Evolutionary conservation across 192 early-diverging fungal species (phyloP), one percentile per base, ranked within the genome.

Genomic region (Phlyctochytrium arcticum): DNA sequence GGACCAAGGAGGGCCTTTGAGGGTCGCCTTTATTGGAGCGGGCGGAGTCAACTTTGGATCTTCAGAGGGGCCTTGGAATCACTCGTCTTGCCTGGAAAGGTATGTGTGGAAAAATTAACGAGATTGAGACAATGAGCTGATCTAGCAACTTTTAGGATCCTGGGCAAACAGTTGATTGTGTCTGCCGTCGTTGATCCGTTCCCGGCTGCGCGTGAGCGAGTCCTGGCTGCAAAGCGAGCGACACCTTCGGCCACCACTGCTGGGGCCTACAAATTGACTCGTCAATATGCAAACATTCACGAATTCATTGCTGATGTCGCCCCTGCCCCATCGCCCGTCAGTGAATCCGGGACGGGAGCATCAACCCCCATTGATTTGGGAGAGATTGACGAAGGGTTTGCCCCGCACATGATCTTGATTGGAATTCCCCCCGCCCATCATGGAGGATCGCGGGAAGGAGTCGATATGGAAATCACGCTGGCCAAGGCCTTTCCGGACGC

Each of bases 1-100:
- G 33, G 23, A 21, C 39, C 9, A 19, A 44, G 26, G 33, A 42
- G 35, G 19, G 12, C 3, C 30, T 26, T 26, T 57, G 31, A 57
- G 15, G 36, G 56, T 57, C 19, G 56, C 56, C 17, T 57, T 57
- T 15, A 33, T 57, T 21, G 56, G 56, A 3, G 56, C 56, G 19
- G 56, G 56, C 15, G 56, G 56, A 6, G 36, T 57, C 56, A 31
- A 57, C 35, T 57, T 57, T 29, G 56, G 56, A 17, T 21, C 56
- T 4, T 10, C 35, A 17, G 56, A 57, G 17, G 56, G 56, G 30
- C 56, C 56, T 36, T 57, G 56, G 56, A 57, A 57, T 33, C 56
- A 57, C 29, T 57, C 56, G 30, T 17, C 19, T 10, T 33, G 56
- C 36, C 36, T 57, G 17, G 56, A 57, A 57, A 32, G 26, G n/a